phyloP scores from a whole-genome alignment of 495 filamentous ascomycete genomes.

The Neurospora intermedia region DNA sequence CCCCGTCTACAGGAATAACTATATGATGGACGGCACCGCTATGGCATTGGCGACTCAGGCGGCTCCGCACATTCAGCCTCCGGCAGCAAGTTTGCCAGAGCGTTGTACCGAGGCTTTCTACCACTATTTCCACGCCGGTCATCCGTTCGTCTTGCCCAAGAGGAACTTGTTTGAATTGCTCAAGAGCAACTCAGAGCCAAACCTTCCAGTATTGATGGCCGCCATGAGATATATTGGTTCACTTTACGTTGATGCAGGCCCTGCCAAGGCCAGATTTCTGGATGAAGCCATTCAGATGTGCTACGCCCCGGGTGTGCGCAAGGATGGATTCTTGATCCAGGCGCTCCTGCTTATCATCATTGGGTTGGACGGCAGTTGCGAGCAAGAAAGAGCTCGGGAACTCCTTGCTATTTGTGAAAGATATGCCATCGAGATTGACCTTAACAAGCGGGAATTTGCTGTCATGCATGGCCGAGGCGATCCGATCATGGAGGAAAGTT shows the following conservation, averaged over 20 bases:
- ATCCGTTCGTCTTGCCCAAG: slow-evolving; percentile 54
- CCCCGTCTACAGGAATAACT: slow-evolving; percentile 28
- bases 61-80: slow-evolving; percentile 17
- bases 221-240: slow-evolving; percentile 64
- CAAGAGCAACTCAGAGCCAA: slow-evolving; percentile 26
- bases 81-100: slow-evolving; percentile 28
- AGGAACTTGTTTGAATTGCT: slow-evolving; percentile 32
- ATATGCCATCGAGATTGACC: slow-evolving; percentile 60
- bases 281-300: slow-evolving; percentile 46
- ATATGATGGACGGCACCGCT: slow-evolving; percentile 18
- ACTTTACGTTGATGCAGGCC: slow-evolving; percentile 43
- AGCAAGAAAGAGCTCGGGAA: slow-evolving; percentile 53
- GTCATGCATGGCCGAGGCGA: slow-evolving; percentile 34
- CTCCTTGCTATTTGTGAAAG: slow-evolving; percentile 58
- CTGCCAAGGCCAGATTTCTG: slow-evolving; percentile 40
- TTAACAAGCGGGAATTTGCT: slow-evolving; percentile 52
- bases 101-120: slow-evolving; percentile 47
- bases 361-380: slow-evolving; percentile 63
- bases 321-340: slow-evolving; percentile 63
- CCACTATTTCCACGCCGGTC: slow-evolving; percentile 56
- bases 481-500: slow-evolving; percentile 53
- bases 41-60: slow-evolving; percentile 6
- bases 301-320: slow-evolving; percentile 36
- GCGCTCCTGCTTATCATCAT: slow-evolving; percentile 67
- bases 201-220: slow-evolving; percentile 36